phyloP scores from a whole-genome alignment of 371 early-diverging fungal genomes.

The Dinochytrium kinnereticum region DNA sequence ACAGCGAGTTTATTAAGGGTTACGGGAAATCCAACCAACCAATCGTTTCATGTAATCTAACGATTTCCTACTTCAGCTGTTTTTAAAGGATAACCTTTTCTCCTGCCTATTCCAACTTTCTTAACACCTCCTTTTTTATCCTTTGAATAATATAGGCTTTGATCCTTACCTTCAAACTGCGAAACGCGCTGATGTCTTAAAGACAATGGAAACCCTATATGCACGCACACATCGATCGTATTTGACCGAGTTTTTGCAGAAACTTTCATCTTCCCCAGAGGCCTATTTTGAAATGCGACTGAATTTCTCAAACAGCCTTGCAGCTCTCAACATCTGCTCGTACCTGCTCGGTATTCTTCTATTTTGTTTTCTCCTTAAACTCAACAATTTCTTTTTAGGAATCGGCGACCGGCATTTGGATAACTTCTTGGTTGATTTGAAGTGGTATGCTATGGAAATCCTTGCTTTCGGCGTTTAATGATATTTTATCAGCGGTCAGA shows the following conservation, averaged over 20 bases:
- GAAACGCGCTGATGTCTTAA: constrained; percentile 51
- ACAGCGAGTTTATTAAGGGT: constrained; percentile 31
- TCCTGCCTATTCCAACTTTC: too few relatives aligned
- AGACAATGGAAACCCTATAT: constrained; percentile 49
- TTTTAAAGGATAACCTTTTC: too few relatives aligned
- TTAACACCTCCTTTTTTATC: not conserved
- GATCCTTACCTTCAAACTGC: constrained; percentile 57
- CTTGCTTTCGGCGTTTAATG: not conserved
- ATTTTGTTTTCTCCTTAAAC: not conserved
- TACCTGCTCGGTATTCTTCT: constrained; percentile 62
- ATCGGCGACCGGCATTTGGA: constrained; percentile 78
- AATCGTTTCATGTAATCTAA: constrained; percentile 27
- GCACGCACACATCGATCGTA: constrained; percentile 46
- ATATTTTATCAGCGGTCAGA: constrained; percentile 52
- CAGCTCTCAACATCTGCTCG: constrained; percentile 65
- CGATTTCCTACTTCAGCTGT: too few relatives aligned
- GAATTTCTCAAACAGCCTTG: constrained; percentile 65
- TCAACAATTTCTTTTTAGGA: constrained; percentile 41
- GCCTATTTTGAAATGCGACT: constrained; percentile 65
- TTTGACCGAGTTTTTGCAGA: constrained; percentile 55
- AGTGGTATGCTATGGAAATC: constrained; percentile 43
- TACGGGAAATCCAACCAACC: constrained; percentile 12
- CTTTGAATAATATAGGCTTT: constrained; percentile 48
- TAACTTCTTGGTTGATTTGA: constrained; percentile 67
- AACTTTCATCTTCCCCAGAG: constrained; percentile 67